A percentile compares a stretch with the other conserved stretches of the same genome.
These are phyloP conservation scores for Fomitopsis serialis DNA, from an alignment of 768 basidiomycete species.

Conservation along the genomic window DNA sequence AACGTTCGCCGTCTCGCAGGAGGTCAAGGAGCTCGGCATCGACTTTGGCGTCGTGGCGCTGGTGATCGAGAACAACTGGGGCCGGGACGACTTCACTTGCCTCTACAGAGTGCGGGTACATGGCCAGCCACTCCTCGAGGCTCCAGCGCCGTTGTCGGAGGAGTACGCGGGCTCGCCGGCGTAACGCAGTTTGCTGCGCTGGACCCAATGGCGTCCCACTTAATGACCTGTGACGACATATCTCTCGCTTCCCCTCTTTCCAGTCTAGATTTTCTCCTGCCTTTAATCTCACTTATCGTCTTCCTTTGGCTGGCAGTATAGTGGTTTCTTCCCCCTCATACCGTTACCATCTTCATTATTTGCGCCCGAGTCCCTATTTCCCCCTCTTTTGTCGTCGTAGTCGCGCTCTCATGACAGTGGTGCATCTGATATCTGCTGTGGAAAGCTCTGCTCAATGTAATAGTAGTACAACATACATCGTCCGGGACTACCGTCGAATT, in stretches of 20 bases:
- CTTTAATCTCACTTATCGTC: slow-evolving; percentile 2
- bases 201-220: background rate
- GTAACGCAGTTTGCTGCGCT: background rate
- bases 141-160: slow-evolving; percentile 29
- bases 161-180: slow-evolving; percentile 1
- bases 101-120: slow-evolving; percentile 84
- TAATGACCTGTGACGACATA: background rate
- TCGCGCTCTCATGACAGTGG: background rate
- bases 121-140: slow-evolving; percentile 47
- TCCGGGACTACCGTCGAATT: too few relatives aligned
- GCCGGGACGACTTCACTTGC: slow-evolving; percentile 77
- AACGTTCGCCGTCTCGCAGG: slow-evolving; percentile 44
- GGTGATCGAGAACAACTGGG: slow-evolving; percentile 83
- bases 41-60: slow-evolving; percentile 86
- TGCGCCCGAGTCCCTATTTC: background rate
- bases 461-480: background rate
- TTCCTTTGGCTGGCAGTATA: background rate
- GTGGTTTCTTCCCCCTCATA: background rate
- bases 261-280: background rate
- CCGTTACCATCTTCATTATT: too few relatives aligned
- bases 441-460: background rate
- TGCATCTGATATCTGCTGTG: background rate
- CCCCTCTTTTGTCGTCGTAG: background rate
- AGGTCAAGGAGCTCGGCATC: slow-evolving; percentile 62
- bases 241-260: background rate